Evolutionary conservation across 1,284 basidiomycete genomes (phyloP).

Genomic region (Ganoderma lingzhi): DNA sequence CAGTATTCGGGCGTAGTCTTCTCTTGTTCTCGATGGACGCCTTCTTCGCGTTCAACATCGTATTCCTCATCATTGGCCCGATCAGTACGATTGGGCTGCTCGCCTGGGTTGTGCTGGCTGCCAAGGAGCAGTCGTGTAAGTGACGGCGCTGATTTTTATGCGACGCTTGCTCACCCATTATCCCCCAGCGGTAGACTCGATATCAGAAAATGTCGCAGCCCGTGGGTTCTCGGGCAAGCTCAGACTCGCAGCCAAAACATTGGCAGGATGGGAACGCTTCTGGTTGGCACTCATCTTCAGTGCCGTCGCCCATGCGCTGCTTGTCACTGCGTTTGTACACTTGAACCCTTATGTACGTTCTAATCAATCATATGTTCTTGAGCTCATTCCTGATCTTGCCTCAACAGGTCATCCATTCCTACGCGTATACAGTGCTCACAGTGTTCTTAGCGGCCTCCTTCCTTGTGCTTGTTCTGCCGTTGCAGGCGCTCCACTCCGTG

Average conservation of each 20-base stretch:
- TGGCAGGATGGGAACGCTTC: slow-evolving; percentile 54
- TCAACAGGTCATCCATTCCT: slow-evolving; percentile 67
- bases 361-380: background rate
- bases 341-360: slow-evolving; percentile 73
- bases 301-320: slow-evolving; percentile 52
- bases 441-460: slow-evolving; percentile 60
- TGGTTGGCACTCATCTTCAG: slow-evolving; percentile 62
- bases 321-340: slow-evolving; percentile 57
- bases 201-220: slow-evolving; percentile 2
- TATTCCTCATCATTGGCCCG: slow-evolving; percentile 68
- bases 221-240: slow-evolving; percentile 21
- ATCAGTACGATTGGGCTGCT: slow-evolving; percentile 57
- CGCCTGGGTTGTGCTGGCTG: slow-evolving; percentile 37
- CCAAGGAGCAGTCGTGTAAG: slow-evolving; percentile 34
- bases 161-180: background rate
- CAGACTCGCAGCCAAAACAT: slow-evolving; percentile 26
- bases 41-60: slow-evolving; percentile 64
- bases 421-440: slow-evolving; percentile 58
- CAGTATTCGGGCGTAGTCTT: slow-evolving; percentile 69
- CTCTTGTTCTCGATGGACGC: slow-evolving; percentile 60
- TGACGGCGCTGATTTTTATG: background rate
- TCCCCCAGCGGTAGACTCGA: slow-evolving; percentile 9
- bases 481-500: slow-evolving; percentile 44
- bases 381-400: background rate
- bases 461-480: slow-evolving; percentile 51